These are phyloP conservation scores for Amanita pallidorosea DNA, from an alignment of 768 basidiomycete genomes.

Conservation along the genomic window DNA sequence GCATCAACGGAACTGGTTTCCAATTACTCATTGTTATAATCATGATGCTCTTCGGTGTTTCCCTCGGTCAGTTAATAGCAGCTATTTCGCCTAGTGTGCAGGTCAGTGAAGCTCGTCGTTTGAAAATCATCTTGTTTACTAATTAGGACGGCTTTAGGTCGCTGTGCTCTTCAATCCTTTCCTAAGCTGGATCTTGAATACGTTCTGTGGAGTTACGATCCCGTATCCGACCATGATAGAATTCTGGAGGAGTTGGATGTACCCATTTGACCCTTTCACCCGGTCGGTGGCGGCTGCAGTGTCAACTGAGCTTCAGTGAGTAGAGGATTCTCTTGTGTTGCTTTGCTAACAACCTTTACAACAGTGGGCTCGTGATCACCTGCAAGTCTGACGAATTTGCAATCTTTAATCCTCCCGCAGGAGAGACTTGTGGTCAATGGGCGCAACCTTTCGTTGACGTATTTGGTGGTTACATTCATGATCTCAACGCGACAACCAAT, in stretches of 20 bases:
- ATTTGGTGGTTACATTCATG: slow-evolving; percentile 68
- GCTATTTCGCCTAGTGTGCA: slow-evolving; percentile 70
- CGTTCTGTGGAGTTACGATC: slow-evolving; percentile 78
- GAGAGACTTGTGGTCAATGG: slow-evolving; percentile 67
- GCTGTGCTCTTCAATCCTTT: slow-evolving; percentile 79
- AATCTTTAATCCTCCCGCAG: slow-evolving; percentile 59
- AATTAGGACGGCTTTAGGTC: slow-evolving; percentile 25
- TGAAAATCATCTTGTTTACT: slow-evolving; percentile 15
- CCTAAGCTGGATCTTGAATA: slow-evolving; percentile 47
- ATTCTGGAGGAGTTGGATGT: slow-evolving; percentile 77
- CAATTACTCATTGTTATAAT: slow-evolving; percentile 61
- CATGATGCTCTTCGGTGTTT: slow-evolving; percentile 55
- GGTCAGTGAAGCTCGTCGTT: slow-evolving; percentile 13
- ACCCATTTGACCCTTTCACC: slow-evolving; percentile 62
- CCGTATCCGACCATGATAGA: slow-evolving; percentile 49
- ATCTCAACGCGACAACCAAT: slow-evolving; percentile 41
- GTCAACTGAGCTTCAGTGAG: slow-evolving; percentile 65
- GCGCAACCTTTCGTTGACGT: slow-evolving; percentile 49
- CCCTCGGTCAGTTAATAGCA: slow-evolving; percentile 64
- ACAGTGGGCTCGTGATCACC: slow-evolving; percentile 47
- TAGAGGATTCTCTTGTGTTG: slow-evolving; percentile 1
- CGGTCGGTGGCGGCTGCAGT: slow-evolving; percentile 63
- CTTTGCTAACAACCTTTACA: slow-evolving; percentile 8
- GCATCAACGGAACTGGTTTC: slow-evolving; percentile 57
- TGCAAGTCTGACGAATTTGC: slow-evolving; percentile 65